Conservation (phyloP, 345 rosid genomes). For the Citrus trifoliata region DNA sequence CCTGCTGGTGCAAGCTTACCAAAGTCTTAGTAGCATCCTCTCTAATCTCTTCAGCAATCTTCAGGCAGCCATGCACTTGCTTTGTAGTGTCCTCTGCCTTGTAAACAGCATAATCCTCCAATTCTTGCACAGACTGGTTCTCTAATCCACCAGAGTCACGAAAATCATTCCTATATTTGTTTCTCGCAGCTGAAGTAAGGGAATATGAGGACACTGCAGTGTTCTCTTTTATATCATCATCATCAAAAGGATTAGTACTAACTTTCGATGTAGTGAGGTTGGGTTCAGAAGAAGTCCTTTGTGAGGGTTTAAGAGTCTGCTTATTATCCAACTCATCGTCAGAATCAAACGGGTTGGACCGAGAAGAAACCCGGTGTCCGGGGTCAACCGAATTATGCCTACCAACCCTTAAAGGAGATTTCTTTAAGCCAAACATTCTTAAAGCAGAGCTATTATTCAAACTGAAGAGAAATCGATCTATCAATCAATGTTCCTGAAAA, state of each 20-base stretch:
- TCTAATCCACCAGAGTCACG: conserved; percentile 80
- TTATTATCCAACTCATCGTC: conserved; percentile 58
- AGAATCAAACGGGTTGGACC: conserved; percentile 79
- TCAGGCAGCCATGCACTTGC: conserved; percentile 69
- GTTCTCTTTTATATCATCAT: conserved; percentile 26
- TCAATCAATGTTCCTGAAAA: conserved; percentile 21
- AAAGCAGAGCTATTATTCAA: conserved; percentile 1
- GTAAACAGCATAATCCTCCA: conserved; percentile 78
- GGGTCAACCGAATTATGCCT: conserved; percentile 57
- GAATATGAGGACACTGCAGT: conserved; percentile 39
- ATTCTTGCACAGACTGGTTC: conserved; percentile 84
- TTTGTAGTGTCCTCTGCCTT: conserved; percentile 95
- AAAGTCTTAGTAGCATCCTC: conserved; percentile 76
- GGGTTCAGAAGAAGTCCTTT: conserved; percentile 62
- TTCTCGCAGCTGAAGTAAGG: conserved; percentile 31
- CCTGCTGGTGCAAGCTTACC: conserved; percentile 80
- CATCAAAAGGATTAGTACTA: conserved; percentile 58
- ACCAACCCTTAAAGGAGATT: conserved; percentile 54
- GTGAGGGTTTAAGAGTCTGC: conserved; percentile 45
- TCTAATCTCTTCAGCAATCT: conserved; percentile 91
- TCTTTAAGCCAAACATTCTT: conserved; percentile 68
- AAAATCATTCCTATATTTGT: conserved; percentile 76
- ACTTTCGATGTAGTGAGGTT: conserved; percentile 27
- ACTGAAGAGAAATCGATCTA: conserved; percentile 18
- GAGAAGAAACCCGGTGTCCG: conserved; percentile 31